Evolutionary conservation across 129 eudicot genomes (phyloP), one percentile per base, ranked within the genome.

Genomic region (Mikania micrantha): DNA sequence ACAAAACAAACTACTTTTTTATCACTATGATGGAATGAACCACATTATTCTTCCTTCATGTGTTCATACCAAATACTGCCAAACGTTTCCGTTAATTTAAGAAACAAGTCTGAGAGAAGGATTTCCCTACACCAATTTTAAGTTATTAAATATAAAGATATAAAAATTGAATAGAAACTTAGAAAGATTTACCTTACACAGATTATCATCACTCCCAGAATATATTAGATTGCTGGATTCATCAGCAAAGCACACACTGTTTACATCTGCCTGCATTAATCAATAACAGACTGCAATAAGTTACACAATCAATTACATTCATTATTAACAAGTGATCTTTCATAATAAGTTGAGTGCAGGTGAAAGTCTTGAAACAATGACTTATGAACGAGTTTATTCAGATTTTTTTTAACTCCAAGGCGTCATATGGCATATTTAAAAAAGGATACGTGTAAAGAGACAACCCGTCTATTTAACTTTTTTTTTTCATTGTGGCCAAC

Each of bases 171-270:
- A 47, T 47, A 47, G 6, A 50, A 50, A 56, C 38, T 27, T 56
- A 12, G 3, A 42, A 64, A 42, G 16, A 39, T 65, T 76, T 79
- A 93, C 99, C 87, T 93, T 93, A 59, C 99, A 93, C 58, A 89
- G 80, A 73, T 82, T 84, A 75, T 93, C 99, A 64, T 93, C 99
- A 72, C 99, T 79, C 60, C 96, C 99, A 21, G 96, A 93, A 76
- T 77, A 89, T 42, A 93, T 93, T 17, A 93, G 79, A 78, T 93
- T 84, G 66, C 95, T 77, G 45, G 88, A 81, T 81, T 93, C 99
- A 83, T 93, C 99, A 75, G 99, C 99, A 81, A 93, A 93, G 74
- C 96, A 89, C 38, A 87, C 96, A 6, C 90, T 76, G 60, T 93
- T 93, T 63, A 93, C 99, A 81, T 93, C 99, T 64, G 96, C 54